A percentile compares a stretch with the other conserved stretches of the same genome.
Conservation (phyloP, 2,329 filamentous ascomycete species). For the Penicillium sp. region DNA sequence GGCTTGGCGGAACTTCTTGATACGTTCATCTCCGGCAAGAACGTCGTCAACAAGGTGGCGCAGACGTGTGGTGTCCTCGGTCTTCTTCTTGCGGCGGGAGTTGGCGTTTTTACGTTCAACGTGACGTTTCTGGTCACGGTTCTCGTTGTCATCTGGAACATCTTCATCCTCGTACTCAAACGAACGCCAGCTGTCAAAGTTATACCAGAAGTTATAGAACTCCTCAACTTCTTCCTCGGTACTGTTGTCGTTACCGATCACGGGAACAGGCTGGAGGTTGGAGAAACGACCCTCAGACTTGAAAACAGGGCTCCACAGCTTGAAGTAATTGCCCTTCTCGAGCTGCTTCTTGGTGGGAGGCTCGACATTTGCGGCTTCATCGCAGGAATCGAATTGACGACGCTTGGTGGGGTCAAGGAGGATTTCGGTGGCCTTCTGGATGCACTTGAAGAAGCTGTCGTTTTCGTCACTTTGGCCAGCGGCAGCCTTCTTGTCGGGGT, state of each 20-base stretch:
- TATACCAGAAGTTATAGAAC: conserved; percentile 99
- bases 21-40: conserved; percentile 81
- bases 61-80: conserved; percentile 88
- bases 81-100: conserved; percentile 98
- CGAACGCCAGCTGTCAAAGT: conserved; percentile 95
- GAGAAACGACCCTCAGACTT: conserved; percentile 91
- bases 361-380: conserved; percentile 88
- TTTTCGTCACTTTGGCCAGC: conserved; percentile 76
- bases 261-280: conserved; percentile 81
- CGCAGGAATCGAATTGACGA: conserved; percentile 93
- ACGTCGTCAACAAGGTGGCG: conserved; percentile 85
- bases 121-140: conserved; percentile 97
- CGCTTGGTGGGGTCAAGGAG: conserved; percentile 88
- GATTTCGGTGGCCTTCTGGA: conserved; percentile 94
- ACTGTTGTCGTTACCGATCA: conserved; percentile 78
- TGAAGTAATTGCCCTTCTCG: conserved; percentile 87
- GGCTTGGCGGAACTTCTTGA: conserved; percentile 93
- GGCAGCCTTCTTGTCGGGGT: conserved; percentile 98
- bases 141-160: conserved; percentile 97
- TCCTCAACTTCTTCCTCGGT: conserved; percentile 84
- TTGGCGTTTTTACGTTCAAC: conserved; percentile 98
- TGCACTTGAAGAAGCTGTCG: conserved; percentile 99
- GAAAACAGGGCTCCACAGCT: conserved; percentile 87
- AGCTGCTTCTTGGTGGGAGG: conserved; percentile 89
- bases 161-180: conserved; percentile 99